Percentiles rank a stretch among this genome's conserved stretches.
Conservation (phyloP, 2,329 filamentous ascomycete genomes). For the Fusarium camptoceras region DNA sequence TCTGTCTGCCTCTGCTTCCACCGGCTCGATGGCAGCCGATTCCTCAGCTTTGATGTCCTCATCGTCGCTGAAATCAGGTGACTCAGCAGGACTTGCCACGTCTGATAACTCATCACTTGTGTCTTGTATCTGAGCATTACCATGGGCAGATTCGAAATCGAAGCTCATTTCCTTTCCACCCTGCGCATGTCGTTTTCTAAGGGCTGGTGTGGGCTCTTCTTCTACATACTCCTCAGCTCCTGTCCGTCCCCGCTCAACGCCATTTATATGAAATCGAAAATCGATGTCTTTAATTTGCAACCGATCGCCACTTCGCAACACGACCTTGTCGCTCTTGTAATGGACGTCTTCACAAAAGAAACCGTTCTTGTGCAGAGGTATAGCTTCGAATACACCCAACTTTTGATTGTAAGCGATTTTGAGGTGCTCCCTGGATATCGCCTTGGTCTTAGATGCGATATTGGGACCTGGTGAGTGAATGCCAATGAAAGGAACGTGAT, state of each 20-base stretch:
- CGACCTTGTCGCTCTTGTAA: slow-evolving; percentile 66
- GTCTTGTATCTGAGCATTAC: slow-evolving; percentile 66
- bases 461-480: slow-evolving; percentile 77
- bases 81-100: slow-evolving; percentile 56
- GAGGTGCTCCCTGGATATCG: slow-evolving; percentile 79
- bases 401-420: slow-evolving; percentile 77
- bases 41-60: slow-evolving; percentile 49
- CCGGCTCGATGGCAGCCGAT: slow-evolving; percentile 37
- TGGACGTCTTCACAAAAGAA: slow-evolving; percentile 74
- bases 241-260: slow-evolving; percentile 67
- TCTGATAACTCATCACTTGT: slow-evolving; percentile 66
- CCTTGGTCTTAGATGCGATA: slow-evolving; percentile 73
- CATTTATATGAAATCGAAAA: slow-evolving; percentile 76
- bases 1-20: slow-evolving; percentile 44
- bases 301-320: slow-evolving; percentile 72
- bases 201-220: slow-evolving; percentile 56
- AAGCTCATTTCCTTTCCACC: slow-evolving; percentile 79
- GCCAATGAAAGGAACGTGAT: slow-evolving; percentile 73
- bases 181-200: slow-evolving; percentile 63
- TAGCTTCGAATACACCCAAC: slow-evolving; percentile 72
- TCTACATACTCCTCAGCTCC: slow-evolving; percentile 68
- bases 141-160: slow-evolving; percentile 73
- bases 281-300: slow-evolving; percentile 78
- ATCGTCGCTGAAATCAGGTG: slow-evolving; percentile 55
- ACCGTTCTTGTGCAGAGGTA: slow-evolving; percentile 72